Evolutionary conservation across 306 rosid genomes (phyloP), one percentile per base, ranked within the genome.

Genomic region (Vigna reflexopilosa): DNA sequence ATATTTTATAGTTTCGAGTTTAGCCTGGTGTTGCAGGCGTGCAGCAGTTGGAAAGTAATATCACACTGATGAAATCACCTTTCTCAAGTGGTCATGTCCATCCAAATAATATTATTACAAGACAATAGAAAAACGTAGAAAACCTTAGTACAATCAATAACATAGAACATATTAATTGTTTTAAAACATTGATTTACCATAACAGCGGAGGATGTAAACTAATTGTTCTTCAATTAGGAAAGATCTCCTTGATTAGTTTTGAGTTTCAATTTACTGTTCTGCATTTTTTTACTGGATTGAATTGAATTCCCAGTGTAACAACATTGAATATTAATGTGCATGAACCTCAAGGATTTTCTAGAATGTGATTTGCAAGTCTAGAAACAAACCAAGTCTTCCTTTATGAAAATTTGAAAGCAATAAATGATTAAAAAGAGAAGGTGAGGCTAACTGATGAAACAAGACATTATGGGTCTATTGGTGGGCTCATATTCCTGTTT

Each of bases 371-470:
- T 66, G 13, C 5, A 78, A 64, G 50, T 78, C 57, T 82, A 78
- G 79, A 72, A 80, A 82, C 80, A 78, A 85, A 67, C 89, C 84
- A 75, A 52, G 67, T 84, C 73, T 63, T 68, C 73, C 63, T 56
- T 86, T 83, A 54, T 77, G 72, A 77, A 87, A 81, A 80, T 34
- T 77, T 77, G 77, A 81, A 79, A 80, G 85, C 83, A 40, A 76
- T 80, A 79, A 84, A 91, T 85, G 89, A 93, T 87, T 88, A 88
- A 86, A 84, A 82, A 73, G 88, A 69, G 51, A 80, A 68, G 78
- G 85, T 78, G 87, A 87, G 89, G 87, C 68, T 77, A 88, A 89
- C 87, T 81, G 77, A 84, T 86, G 97, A 86, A 87, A 86, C 89
- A 85, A 71, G 73, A 84, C 92, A 87, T 69, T 70, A 86, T 90